Evolutionary conservation across 306 rosid species (phyloP).

Genomic region (Prunus padus): DNA sequence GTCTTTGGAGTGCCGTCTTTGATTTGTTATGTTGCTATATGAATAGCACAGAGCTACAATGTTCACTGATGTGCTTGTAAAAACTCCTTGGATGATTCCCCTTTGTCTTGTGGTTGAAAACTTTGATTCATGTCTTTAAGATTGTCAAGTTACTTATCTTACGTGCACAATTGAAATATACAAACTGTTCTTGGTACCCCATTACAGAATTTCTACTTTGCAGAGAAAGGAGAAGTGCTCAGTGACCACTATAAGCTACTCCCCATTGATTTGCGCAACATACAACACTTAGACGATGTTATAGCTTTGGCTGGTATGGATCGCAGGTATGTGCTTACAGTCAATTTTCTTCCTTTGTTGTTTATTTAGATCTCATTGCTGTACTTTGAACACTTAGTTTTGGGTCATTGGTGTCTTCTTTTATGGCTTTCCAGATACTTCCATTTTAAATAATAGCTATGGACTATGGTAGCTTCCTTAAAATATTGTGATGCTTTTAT

Average conservation of each 20-base stretch:
- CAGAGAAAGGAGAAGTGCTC: conserved; percentile 89
- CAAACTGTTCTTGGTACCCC: background rate
- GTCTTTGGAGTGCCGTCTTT: background rate
- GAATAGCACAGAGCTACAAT: background rate
- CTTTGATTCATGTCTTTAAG: background rate
- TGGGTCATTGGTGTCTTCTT: background rate
- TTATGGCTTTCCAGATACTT: background rate
- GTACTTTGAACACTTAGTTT: conserved; percentile 12
- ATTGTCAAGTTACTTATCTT: background rate
- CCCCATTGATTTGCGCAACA: conserved; percentile 79
- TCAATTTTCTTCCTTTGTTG: conserved; percentile 14
- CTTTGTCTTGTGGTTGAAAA: background rate
- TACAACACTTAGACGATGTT: conserved; percentile 51
- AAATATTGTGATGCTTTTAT: background rate
- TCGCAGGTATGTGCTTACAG: conserved; percentile 57
- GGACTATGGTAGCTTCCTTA: background rate
- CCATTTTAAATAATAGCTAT: background rate
- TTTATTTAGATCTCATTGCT: background rate
- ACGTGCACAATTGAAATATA: background rate
- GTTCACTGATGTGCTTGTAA: background rate
- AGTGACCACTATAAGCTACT: conserved; percentile 83
- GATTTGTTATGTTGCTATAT: background rate
- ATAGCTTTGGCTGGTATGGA: conserved; percentile 73
- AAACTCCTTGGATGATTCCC: background rate
- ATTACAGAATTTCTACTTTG: conserved; percentile 27